Conservation (phyloP, 176 grass and related monocot genomes). For the Tillandsia leiboldiana region DNA sequence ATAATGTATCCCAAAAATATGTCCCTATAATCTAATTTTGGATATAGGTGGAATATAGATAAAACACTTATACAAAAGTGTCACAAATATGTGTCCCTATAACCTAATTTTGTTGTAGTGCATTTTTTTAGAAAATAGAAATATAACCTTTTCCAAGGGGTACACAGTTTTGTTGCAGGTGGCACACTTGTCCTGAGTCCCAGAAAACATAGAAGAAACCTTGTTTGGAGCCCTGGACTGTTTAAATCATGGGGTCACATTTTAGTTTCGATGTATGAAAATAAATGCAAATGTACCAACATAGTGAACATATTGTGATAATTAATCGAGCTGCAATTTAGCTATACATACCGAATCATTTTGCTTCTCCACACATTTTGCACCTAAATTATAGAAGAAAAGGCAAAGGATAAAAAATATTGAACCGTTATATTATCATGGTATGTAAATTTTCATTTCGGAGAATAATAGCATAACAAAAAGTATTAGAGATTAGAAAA, state of each 20-base stretch:
- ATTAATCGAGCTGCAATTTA: background rate
- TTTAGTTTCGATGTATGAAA: background rate
- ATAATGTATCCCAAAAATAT: too few relatives aligned
- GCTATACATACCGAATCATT: slow-evolving; percentile 45
- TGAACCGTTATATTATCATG: too few relatives aligned
- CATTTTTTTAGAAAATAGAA: background rate
- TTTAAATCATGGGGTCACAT: background rate
- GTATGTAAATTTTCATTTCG: too few relatives aligned
- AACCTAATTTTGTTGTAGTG: too few relatives aligned
- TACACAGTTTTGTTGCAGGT: slow-evolving; percentile 90
- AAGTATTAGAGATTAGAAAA: too few relatives aligned
- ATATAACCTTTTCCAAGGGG: slow-evolving; percentile 77
- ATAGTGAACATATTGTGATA: background rate
- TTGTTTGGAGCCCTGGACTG: slow-evolving; percentile 84
- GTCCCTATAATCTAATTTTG: too few relatives aligned
- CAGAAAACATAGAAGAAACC: slow-evolving; percentile 66
- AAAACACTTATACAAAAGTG: too few relatives aligned
- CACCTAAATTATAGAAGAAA: slow-evolving; percentile 31
- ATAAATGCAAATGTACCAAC: background rate
- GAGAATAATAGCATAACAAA: too few relatives aligned
- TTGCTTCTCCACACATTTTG: slow-evolving; percentile 40
- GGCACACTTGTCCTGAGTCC: slow-evolving; percentile 83
- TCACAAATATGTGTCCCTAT: too few relatives aligned
- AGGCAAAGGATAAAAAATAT: background rate
- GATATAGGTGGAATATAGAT: too few relatives aligned